Base-by-base conservation (phyloP, 345 rosid genomes). In the Salix exigua region DNA sequence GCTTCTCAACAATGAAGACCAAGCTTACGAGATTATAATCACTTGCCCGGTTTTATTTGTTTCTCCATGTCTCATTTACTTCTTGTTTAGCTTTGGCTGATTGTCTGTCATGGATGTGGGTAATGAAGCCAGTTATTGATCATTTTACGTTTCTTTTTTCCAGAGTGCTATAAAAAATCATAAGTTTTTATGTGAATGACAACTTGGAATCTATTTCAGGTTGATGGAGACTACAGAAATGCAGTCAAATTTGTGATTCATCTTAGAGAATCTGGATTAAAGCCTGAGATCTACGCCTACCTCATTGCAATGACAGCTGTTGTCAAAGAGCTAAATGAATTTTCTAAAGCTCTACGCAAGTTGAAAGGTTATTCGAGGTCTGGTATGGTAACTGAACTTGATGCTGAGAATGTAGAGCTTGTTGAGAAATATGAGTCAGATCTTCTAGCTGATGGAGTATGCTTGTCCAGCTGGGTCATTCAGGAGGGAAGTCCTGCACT, bases 231-330 rank as follows among this genome's bases (percentile, higher is more conserved):
- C 40, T 92, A 92, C 79, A 86, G 46, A 76, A 89, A 85, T 64
- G 95, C 94, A 3, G 83, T 88, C 77, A 91, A 87, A 80, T 83
- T 91, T 76, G 96, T 94, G 67, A 80, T 87, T 31, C 75, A 87
- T 48, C 84, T 94, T 7, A 86, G 87, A 75, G 89, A 86, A 60
- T 90, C 97, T 21, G 97, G 91, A 75, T 75, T 94, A 73, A 92
- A 86, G 80, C 98, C 97, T 46, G 97, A 91, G 88, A 88, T 88
- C 18, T 92, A 92, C 79, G 87, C 97, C 80, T 91, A 92, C 83
- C 87, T 94, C 28, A 89, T 94, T 72, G 96, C 96, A 42, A 90
- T 94, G 98, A 89, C 97, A 78, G 98, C 96, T 18, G 86, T 94
- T 11, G 98, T 94, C 66, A 92, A 94, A 85, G 98, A 94, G 87